Percentiles rank a stretch among this genome's conserved stretches.
Conservation (phyloP, 768 basidiomycete species). For the Pulveroboletus ravenelii region DNA sequence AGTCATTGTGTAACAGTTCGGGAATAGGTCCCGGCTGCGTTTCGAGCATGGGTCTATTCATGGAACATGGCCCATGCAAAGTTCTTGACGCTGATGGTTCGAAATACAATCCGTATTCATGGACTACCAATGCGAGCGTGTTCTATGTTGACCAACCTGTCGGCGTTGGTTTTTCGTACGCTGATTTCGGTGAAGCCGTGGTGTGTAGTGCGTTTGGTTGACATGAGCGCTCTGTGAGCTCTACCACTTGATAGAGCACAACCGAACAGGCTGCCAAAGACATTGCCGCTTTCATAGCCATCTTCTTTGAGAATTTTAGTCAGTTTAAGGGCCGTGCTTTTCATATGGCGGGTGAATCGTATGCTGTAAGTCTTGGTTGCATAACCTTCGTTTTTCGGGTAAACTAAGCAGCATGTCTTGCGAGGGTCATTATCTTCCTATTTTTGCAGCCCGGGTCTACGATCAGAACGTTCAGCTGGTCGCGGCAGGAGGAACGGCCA, state of each 20-base stretch:
- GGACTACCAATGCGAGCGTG: constrained; percentile 56
- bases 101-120: constrained; percentile 38
- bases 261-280: constrained; percentile 62
- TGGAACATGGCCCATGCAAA: constrained; percentile 38
- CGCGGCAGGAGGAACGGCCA: constrained; percentile 42
- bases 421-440: constrained; percentile 47
- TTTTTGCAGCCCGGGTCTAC: constrained; percentile 40
- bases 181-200: constrained; percentile 36
- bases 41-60: constrained; percentile 58
- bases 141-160: constrained; percentile 44
- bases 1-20: not conserved
- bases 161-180: constrained; percentile 39
- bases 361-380: constrained; percentile 33
- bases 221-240: not conserved
- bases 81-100: constrained; percentile 39
- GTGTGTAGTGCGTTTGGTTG: constrained; percentile 19
- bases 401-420: not conserved
- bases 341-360: constrained; percentile 54
- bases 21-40: constrained; percentile 45
- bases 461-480: constrained; percentile 40
- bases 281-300: constrained; percentile 60
- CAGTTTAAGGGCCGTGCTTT: constrained; percentile 59
- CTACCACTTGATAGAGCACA: constrained; percentile 38
- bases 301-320: constrained; percentile 69
- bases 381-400: not conserved